Percentiles rank a stretch among this genome's conserved stretches.
Evolutionary conservation across 192 early-diverging fungal species (phyloP).

Genomic region (Haplosporangium gracile): DNA sequence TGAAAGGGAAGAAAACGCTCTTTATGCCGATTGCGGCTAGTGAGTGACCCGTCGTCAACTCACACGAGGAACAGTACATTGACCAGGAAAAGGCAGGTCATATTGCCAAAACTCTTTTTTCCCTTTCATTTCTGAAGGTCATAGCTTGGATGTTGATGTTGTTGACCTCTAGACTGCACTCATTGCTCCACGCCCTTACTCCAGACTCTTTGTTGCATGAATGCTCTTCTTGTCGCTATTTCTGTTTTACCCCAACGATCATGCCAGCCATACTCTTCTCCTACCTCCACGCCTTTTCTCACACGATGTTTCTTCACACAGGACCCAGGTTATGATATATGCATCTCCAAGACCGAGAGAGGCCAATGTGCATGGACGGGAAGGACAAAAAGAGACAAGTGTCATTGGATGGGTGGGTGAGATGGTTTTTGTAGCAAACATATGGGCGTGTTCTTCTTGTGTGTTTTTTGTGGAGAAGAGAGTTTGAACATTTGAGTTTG

Average conservation of each 20-base stretch:
- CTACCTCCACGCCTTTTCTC: neutral
- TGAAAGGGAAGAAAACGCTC: neutral
- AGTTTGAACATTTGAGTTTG: constrained; percentile 11
- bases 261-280: neutral
- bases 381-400: constrained; percentile 13
- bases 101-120: constrained; percentile 5
- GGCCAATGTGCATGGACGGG: neutral
- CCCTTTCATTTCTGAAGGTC: neutral
- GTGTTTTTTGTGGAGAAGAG: constrained; percentile 3
- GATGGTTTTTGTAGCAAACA: neutral
- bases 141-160: neutral
- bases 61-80: too few species aligned
- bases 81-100: neutral
- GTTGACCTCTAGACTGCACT: neutral
- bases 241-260: neutral
- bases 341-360: neutral
- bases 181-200: neutral
- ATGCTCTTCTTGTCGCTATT: neutral
- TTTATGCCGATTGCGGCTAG: neutral
- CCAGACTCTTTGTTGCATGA: neutral
- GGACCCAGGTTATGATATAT: neutral
- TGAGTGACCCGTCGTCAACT: neutral
- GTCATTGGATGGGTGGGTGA: neutral
- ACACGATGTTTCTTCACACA: neutral
- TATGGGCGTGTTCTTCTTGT: neutral